These are phyloP conservation scores for Aspergillus sp. DNA, from an alignment of 2,329 filamentous ascomycete genomes.

Conservation along the genomic window DNA sequence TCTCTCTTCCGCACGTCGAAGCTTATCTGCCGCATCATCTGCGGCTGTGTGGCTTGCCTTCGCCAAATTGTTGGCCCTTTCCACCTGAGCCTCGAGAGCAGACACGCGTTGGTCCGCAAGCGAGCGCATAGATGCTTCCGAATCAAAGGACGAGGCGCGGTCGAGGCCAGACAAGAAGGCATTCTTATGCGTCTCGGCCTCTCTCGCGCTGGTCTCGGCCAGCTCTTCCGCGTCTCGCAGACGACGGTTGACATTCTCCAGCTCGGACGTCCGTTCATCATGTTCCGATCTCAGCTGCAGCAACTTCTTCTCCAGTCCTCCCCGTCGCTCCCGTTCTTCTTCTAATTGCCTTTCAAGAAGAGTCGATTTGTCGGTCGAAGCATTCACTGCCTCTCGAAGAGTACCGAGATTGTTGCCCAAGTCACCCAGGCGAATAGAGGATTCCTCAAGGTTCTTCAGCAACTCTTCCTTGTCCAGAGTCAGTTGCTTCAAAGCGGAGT, in stretches of 20 bases:
- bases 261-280: conserved; percentile 74
- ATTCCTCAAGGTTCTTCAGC: conserved; percentile 65
- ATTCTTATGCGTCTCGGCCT: conserved; percentile 80
- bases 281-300: conserved; percentile 76
- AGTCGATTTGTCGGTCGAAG: conserved; percentile 73
- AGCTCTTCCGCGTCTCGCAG: conserved; percentile 85
- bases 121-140: conserved; percentile 35
- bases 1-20: conserved; percentile 89
- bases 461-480: conserved; percentile 83
- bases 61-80: conserved; percentile 73
- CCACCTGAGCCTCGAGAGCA: conserved; percentile 77
- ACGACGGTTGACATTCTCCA: conserved; percentile 71
- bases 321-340: conserved; percentile 75
- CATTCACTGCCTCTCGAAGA: conserved; percentile 72
- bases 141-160: conserved; percentile 58
- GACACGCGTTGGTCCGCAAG: conserved; percentile 57
- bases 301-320: conserved; percentile 74
- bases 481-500: conserved; percentile 72
- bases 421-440: conserved; percentile 65
- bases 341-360: conserved; percentile 74
- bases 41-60: conserved; percentile 88
- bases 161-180: conserved; percentile 81
- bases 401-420: conserved; percentile 70
- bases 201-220: conserved; percentile 80
- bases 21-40: conserved; percentile 79